Conservation (phyloP, 2,329 filamentous ascomycete species). For the Ophiosphaerella korrae region DNA sequence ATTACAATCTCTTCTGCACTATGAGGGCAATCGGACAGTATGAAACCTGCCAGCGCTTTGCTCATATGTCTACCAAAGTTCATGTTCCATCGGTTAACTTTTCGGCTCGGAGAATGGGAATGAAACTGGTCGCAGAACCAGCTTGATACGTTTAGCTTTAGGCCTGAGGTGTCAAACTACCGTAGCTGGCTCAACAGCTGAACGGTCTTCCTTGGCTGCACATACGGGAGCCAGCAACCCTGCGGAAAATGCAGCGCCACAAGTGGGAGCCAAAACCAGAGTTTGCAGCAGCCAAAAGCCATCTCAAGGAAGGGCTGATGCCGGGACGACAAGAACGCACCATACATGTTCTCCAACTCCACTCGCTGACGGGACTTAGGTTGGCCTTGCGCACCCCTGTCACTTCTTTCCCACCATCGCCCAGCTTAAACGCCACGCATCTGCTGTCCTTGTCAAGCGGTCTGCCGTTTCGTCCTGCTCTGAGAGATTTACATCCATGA, state of each 20-base stretch:
- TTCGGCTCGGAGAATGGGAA: neutral
- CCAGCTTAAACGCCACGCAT: constrained; percentile 43
- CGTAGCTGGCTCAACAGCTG: constrained; percentile 26
- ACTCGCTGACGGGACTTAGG: constrained; percentile 38
- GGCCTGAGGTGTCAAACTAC: constrained; percentile 27
- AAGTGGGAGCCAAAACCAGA: constrained; percentile 41
- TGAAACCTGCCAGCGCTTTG: neutral
- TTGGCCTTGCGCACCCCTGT: constrained; percentile 46
- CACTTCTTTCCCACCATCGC: constrained; percentile 35
- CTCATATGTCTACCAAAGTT: neutral
- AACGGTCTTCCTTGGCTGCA: constrained; percentile 30
- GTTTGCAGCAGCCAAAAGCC: constrained; percentile 33
- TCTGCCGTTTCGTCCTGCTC: constrained; percentile 40
- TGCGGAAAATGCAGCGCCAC: constrained; percentile 43
- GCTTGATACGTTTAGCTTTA: constrained; percentile 18
- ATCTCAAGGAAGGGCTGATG: constrained; percentile 42
- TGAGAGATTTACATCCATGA: constrained; percentile 36
- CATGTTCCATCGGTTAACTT: neutral
- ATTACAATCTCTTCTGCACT: neutral
- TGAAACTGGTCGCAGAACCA: constrained; percentile 13
- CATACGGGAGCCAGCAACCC: constrained; percentile 38
- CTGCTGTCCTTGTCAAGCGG: constrained; percentile 41
- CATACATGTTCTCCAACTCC: constrained; percentile 26
- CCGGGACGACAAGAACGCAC: constrained; percentile 39
- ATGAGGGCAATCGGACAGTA: neutral